Conservation (phyloP, 306 rosid genomes). For the Cucumis hystrix region DNA sequence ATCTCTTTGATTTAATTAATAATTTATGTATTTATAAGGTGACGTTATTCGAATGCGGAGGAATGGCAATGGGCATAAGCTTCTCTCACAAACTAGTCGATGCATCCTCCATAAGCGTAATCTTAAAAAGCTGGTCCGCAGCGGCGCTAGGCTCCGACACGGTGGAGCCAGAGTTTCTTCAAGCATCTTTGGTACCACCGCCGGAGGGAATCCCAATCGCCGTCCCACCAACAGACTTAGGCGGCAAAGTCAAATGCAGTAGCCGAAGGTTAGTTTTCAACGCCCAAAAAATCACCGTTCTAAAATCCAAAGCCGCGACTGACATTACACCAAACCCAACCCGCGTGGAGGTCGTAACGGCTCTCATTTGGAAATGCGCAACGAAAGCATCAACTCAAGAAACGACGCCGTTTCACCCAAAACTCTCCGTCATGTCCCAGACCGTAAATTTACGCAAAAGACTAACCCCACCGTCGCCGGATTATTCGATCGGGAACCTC, state of each 20-base stretch:
- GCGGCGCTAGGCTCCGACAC: background rate
- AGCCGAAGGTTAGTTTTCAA: slow-evolving; percentile 28
- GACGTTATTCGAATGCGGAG: slow-evolving; percentile 35
- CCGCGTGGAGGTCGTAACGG: slow-evolving; percentile 24
- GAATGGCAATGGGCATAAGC: slow-evolving; percentile 29
- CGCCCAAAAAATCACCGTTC: slow-evolving; percentile 11
- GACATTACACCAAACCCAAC: slow-evolving; percentile 7
- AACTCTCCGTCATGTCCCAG: slow-evolving; percentile 18
- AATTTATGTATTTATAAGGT: slow-evolving; percentile 9
- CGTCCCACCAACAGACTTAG: background rate
- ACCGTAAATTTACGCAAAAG: slow-evolving; percentile 20
- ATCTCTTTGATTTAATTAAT: too few relatives aligned
- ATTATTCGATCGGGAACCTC: slow-evolving; percentile 28
- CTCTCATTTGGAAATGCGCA: slow-evolving; percentile 35
- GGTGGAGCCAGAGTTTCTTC: slow-evolving; percentile 1
- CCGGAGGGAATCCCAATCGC: background rate
- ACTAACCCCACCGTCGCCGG: slow-evolving; percentile 8
- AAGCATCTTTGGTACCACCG: slow-evolving; percentile 8
- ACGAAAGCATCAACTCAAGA: slow-evolving; percentile 13
- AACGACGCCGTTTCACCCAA: background rate
- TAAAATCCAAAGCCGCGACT: slow-evolving; percentile 17
- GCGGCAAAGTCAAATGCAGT: background rate
- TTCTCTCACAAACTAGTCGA: slow-evolving; percentile 34
- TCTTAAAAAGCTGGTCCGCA: slow-evolving; percentile 29
- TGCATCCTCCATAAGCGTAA: slow-evolving; percentile 22